phyloP scores from a whole-genome alignment of 2,329 filamentous ascomycete species.

The Dactylellina haptotyla region DNA sequence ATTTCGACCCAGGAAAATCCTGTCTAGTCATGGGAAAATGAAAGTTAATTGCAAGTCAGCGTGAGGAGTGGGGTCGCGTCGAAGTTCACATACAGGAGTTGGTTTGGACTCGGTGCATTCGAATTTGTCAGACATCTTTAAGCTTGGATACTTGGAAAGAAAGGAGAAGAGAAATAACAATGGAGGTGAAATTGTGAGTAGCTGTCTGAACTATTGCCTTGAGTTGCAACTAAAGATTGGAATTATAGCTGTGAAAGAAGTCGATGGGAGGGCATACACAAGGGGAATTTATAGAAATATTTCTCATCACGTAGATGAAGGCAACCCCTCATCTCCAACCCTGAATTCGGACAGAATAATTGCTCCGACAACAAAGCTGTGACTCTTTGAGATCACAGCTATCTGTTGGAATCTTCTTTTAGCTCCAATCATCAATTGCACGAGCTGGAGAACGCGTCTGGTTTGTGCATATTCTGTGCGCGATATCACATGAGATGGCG shows the following conservation, averaged over 20 bases:
- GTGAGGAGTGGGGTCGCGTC: background rate
- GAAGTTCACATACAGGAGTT: slow-evolving; percentile 26
- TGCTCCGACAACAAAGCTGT: background rate
- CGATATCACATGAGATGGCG: slow-evolving; percentile 45
- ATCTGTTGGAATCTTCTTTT: too few species aligned
- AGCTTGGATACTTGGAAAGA: background rate
- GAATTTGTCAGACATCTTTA: slow-evolving; percentile 7
- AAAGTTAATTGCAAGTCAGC: background rate
- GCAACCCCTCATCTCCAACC: too few species aligned
- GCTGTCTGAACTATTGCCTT: background rate
- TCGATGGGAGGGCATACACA: background rate
- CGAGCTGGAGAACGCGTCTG: background rate
- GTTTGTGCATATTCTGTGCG: background rate
- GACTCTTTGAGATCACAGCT: too few species aligned
- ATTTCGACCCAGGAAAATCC: slow-evolving; percentile 52
- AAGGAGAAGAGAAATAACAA: background rate
- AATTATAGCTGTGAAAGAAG: background rate
- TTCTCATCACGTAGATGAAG: too few species aligned
- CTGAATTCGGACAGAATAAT: background rate
- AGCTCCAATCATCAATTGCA: background rate
- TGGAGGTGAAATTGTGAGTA: background rate
- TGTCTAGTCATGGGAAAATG: background rate
- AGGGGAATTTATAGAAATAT: background rate
- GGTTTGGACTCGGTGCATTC: slow-evolving; percentile 10
- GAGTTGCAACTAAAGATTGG: background rate